Evolutionary conservation across 2,329 filamentous ascomycete species (phyloP).

Genomic region (Plectosphaerella cucumerina): DNA sequence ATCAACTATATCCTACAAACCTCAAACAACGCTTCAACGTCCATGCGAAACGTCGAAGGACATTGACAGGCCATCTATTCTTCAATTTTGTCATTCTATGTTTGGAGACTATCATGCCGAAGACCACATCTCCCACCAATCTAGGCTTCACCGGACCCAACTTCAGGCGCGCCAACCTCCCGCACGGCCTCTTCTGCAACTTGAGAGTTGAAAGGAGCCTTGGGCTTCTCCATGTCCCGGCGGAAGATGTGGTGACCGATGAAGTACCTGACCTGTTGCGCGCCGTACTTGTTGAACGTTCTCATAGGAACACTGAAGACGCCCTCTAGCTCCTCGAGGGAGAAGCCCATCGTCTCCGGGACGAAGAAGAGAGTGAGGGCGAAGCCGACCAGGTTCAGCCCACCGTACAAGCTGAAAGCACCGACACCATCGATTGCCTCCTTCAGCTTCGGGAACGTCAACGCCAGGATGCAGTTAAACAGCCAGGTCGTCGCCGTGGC

Average conservation of each 20-base stretch:
- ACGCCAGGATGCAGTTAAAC: conserved; percentile 35
- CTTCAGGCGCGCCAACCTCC: not conserved
- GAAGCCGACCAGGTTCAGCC: conserved; percentile 43
- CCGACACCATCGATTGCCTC: conserved; percentile 40
- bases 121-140: no score
- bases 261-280: conserved; percentile 18
- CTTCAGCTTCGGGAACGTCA: conserved; percentile 43
- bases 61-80: no score
- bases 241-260: conserved; percentile 16
- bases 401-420: conserved; percentile 45
- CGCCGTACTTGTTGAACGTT: conserved; percentile 11
- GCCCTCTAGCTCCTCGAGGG: conserved; percentile 36
- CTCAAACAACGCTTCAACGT: no score
- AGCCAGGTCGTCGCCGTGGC: conserved; percentile 49
- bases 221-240: conserved; percentile 8
- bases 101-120: no score
- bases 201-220: not conserved
- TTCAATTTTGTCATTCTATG: no score
- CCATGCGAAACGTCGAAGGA: no score
- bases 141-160: not conserved
- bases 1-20: no score
- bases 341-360: conserved; percentile 40
- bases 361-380: conserved; percentile 35
- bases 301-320: conserved; percentile 8
- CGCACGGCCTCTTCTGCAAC: not conserved